phyloP scores from a whole-genome alignment of 2,329 filamentous ascomycete genomes.

The Verticillium longisporum region DNA sequence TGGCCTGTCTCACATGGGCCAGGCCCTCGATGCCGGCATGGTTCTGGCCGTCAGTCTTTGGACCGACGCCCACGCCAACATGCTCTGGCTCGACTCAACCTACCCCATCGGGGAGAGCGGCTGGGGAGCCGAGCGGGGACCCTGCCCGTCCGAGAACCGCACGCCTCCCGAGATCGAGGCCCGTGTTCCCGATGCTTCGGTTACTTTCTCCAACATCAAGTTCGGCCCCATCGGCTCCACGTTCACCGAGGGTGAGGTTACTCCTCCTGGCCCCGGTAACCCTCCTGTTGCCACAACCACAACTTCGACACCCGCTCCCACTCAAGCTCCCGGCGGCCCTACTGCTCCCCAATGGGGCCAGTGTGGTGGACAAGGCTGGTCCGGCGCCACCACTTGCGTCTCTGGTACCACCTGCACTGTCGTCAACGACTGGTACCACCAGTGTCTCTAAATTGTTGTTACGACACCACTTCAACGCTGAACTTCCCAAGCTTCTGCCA shows the following conservation, averaged over 20 bases:
- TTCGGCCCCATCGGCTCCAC: conserved; percentile 50
- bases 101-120: conserved; percentile 45
- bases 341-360: conserved; percentile 23
- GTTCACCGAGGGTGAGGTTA: conserved; percentile 19
- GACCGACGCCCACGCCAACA: conserved; percentile 57
- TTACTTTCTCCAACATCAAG: conserved; percentile 45
- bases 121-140: conserved; percentile 45
- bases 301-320: background rate
- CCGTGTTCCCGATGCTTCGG: conserved; percentile 37
- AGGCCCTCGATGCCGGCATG: conserved; percentile 33
- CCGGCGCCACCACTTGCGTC: conserved; percentile 26
- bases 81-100: conserved; percentile 69
- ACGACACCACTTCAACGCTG: too few relatives aligned
- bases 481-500: too few relatives aligned
- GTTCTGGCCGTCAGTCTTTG: conserved; percentile 46
- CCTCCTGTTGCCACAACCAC: background rate
- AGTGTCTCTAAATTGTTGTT: conserved; percentile 19
- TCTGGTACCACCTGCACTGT: conserved; percentile 27
- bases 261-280: background rate
- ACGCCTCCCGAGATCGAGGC: conserved; percentile 42
- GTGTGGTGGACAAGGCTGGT: conserved; percentile 28
- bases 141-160: conserved; percentile 45
- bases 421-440: conserved; percentile 32
- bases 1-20: conserved; percentile 49
- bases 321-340: conserved; percentile 7